Evolutionary conservation across 23 red algal genomes (phyloP).

Genomic region (Gracilariopsis chorda): DNA sequence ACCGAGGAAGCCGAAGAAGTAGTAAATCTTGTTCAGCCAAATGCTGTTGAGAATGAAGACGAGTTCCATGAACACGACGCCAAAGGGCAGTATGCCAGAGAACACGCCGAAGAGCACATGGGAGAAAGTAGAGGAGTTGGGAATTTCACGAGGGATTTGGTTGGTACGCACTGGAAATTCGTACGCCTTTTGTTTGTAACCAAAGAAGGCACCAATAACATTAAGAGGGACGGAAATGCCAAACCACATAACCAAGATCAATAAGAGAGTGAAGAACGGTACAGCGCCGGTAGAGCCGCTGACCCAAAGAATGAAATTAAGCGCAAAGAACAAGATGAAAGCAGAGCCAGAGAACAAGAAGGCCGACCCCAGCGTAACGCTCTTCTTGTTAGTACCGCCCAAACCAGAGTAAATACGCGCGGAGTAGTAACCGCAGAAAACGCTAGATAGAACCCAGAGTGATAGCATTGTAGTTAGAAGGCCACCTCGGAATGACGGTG

Average conservation of each 20-base stretch:
- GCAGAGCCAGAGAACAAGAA: conserved; percentile 78
- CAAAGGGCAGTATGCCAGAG: conserved; percentile 91
- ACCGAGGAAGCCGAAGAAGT: conserved; percentile 91
- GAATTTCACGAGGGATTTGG: conserved; percentile 92
- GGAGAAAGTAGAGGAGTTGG: conserved; percentile 63
- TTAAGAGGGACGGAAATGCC: conserved; percentile 90
- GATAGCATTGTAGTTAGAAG: conserved; percentile 84
- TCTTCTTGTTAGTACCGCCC: conserved; percentile 78
- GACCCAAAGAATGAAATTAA: conserved; percentile 87
- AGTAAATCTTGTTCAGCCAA: conserved; percentile 81
- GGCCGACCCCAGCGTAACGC: conserved; percentile 83
- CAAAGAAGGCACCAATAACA: conserved; percentile 85
- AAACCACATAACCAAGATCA: conserved; percentile 94
- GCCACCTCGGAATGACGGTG: conserved; percentile 90
- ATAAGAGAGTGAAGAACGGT: conserved; percentile 84
- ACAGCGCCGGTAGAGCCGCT: conserved; percentile 80
- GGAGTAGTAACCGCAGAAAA: conserved; percentile 74
- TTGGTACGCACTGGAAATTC: conserved; percentile 92
- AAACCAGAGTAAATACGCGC: conserved; percentile 79
- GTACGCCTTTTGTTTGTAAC: conserved; percentile 68
- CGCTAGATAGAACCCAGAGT: conserved; percentile 78
- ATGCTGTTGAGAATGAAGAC: conserved; percentile 93
- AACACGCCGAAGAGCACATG: conserved; percentile 50
- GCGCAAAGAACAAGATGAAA: conserved; percentile 77
- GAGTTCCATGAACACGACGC: conserved; percentile 89